Evolutionary conservation across 2,329 filamentous ascomycete genomes (phyloP), one percentile per base, ranked within the genome.

Genomic region (Trichophyton equinum): DNA sequence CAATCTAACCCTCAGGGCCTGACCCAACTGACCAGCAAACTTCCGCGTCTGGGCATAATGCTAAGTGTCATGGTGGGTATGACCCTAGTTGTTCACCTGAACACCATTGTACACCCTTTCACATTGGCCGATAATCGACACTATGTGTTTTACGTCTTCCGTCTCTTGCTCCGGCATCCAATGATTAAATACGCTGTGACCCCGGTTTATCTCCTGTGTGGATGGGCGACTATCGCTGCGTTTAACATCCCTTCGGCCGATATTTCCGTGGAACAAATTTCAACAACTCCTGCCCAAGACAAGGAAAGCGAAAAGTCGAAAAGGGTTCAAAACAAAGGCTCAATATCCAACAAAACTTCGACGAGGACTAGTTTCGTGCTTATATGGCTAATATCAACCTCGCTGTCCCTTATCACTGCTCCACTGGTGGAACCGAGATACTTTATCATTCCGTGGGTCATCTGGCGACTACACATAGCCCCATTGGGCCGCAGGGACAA

Each of bases 101-200:
- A 96, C 79, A 99, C 94, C 38, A 87, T 96, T 64, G 83, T 97
- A 49, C 94, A 99, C 70, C 92, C 94, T 0, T 99, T 97, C 71
- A 96, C 91, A 0, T 81, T 97, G 0, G 94, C 94, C 38, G 94
- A 99, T 73, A 99, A 99, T 73, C 81, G 94, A 1, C 94, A 99
- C 73, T 99, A 96, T 76, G 87, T 95, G 72, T 99, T 99, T 74
- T 99, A 99, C 75, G 79, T 95, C 63, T 99, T 99, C 78, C 85
- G 91, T 1, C 84, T 91, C 68, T 85, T 87, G 4, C 85, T 97
- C 42, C 81, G 87, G 1, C 82, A 88, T 47, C 77, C 79, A 1
- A 74, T 77, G 18, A 74, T 89, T 58, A 85, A 85, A 40, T 91
- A 90, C 67, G 73, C 81, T 0, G 84, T 88, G 1, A 81, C 86